Conservation (phyloP, 2,329 filamentous ascomycete genomes). For the Exophiala calicioides region DNA sequence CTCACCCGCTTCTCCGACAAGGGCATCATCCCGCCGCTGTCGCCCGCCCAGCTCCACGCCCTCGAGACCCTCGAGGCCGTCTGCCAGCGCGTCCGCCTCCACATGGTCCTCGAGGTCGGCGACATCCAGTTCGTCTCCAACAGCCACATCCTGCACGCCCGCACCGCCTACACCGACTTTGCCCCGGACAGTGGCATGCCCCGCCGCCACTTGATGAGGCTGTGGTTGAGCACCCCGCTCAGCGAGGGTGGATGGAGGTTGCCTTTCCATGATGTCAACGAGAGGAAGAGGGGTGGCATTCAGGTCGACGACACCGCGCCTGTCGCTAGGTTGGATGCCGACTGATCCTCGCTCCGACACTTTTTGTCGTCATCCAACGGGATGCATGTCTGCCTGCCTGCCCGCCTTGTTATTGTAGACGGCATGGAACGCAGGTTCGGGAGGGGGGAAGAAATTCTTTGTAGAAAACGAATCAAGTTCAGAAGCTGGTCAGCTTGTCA, state of each 20-base stretch:
- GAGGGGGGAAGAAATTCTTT: too few relatives aligned
- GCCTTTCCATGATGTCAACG: constrained; percentile 75
- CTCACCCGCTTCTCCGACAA: constrained; percentile 71
- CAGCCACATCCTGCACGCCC: constrained; percentile 75
- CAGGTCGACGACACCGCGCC: constrained; percentile 81
- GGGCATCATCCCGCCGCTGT: constrained; percentile 72
- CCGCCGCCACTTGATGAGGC: constrained; percentile 75
- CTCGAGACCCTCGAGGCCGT: constrained; percentile 72
- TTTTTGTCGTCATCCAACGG: too few relatives aligned
- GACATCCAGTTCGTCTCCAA: constrained; percentile 88
- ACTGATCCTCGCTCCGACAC: too few relatives aligned
- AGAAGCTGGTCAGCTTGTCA: too few relatives aligned
- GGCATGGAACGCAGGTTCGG: too few relatives aligned
- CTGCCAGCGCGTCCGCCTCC: constrained; percentile 70
- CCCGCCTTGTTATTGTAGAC: too few relatives aligned
- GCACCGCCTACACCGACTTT: constrained; percentile 76
- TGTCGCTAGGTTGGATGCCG: constrained; percentile 73
- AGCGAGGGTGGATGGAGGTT: constrained; percentile 81
- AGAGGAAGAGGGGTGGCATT: constrained; percentile 86
- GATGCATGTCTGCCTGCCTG: too few relatives aligned
- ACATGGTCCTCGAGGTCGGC: constrained; percentile 83
- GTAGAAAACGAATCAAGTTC: too few relatives aligned
- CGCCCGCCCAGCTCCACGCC: constrained; percentile 67
- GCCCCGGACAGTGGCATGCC: constrained; percentile 47
- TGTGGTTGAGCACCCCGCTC: constrained; percentile 84